These are phyloP conservation scores for Sparassis latifolia DNA, from an alignment of 1,284 basidiomycete species.

Conservation along the genomic window DNA sequence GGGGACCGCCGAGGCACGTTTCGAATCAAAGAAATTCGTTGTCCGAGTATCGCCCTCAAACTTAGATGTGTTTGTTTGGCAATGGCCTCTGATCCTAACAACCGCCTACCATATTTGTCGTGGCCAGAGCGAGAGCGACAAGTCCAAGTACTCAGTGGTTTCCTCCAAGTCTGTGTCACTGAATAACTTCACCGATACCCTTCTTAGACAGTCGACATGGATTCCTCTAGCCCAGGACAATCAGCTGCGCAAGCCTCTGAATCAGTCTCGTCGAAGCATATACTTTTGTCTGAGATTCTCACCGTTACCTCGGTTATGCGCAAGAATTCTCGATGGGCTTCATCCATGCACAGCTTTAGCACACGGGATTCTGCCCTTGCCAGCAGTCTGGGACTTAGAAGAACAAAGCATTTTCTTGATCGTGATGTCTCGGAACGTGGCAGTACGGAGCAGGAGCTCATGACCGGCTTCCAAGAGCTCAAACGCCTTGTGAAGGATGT, in stretches of 20 bases:
- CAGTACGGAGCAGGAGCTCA: slow-evolving; percentile 71
- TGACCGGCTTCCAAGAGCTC: slow-evolving; percentile 86
- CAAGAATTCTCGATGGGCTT: slow-evolving; percentile 92
- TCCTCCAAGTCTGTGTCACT: too few relatives aligned
- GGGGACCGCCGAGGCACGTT: too few relatives aligned
- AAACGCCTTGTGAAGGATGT: slow-evolving; percentile 69
- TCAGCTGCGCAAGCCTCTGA: background rate
- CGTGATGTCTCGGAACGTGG: slow-evolving; percentile 37
- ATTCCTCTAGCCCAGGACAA: slow-evolving; percentile 5
- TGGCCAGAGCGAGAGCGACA: too few relatives aligned
- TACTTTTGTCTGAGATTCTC: slow-evolving; percentile 84
- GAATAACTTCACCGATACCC: too few relatives aligned
- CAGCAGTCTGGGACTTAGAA: slow-evolving; percentile 66
- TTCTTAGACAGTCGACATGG: slow-evolving; percentile 4
- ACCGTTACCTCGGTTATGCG: slow-evolving; percentile 95
- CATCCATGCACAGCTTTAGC: slow-evolving; percentile 53
- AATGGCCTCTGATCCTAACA: slow-evolving; percentile 17
- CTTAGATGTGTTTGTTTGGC: slow-evolving; percentile 13
- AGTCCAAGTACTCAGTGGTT: too few relatives aligned
- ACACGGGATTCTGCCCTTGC: slow-evolving; percentile 60
- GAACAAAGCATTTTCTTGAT: slow-evolving; percentile 37
- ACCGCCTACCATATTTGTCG: too few relatives aligned
- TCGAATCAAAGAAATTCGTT: too few relatives aligned
- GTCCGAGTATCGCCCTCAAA: too few relatives aligned
- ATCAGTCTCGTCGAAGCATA: slow-evolving; percentile 61